Conservation (phyloP, 495 filamentous ascomycete genomes). For the Neurospora tetraspora region DNA sequence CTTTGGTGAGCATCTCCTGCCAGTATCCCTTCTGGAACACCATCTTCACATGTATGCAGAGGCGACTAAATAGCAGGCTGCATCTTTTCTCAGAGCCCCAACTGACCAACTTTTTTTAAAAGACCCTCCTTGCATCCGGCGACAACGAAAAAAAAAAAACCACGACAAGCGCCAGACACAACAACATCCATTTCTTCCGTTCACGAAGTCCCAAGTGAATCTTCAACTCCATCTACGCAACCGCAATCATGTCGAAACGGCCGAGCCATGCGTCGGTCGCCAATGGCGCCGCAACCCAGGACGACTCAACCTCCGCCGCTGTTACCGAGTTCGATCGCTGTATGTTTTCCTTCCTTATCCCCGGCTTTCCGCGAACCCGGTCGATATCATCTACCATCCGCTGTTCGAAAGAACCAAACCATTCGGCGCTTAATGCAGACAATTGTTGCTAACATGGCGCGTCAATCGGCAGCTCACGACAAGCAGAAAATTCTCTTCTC, state of each 20-base stretch:
- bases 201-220: neutral
- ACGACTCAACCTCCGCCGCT: conserved; percentile 2
- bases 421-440: neutral
- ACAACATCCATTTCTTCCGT: neutral
- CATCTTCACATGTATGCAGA: neutral
- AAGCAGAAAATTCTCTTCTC: conserved; percentile 82
- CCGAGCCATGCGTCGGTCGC: conserved; percentile 22
- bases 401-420: neutral
- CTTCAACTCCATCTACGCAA: neutral
- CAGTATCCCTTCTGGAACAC: neutral
- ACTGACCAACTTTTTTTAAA: neutral
- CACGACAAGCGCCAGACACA: neutral
- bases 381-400: neutral
- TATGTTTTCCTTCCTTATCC: conserved; percentile 8
- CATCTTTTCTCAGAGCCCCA: neutral
- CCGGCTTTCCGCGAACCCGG: neutral
- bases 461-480: conserved; percentile 47
- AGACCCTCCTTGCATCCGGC: neutral
- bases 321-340: conserved; percentile 1
- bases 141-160: neutral
- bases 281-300: conserved; percentile 31
- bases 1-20: neutral
- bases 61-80: neutral
- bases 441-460: neutral
- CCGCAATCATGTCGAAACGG: conserved; percentile 39